Evolutionary conservation across 768 basidiomycete genomes (phyloP).

Genomic region (Lentinula lateritia): DNA sequence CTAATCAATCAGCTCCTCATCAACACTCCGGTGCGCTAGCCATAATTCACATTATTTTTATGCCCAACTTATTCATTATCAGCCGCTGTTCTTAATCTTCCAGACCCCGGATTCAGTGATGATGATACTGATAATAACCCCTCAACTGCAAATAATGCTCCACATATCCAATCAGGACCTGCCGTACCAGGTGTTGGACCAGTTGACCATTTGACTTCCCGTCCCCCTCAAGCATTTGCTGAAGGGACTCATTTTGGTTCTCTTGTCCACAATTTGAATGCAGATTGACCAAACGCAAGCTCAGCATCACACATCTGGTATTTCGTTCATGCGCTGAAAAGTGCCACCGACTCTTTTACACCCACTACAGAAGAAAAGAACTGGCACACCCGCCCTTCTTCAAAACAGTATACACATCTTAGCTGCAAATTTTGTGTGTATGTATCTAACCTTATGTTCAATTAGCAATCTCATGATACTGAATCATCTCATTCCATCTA

Average conservation of each 20-base stretch:
- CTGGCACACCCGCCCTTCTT: neutral
- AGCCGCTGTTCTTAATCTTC: neutral
- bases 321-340: neutral
- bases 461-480: neutral
- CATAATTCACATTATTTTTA: neutral
- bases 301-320: constrained; percentile 8
- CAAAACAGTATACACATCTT: neutral
- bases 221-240: neutral
- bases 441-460: neutral
- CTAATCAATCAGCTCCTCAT: neutral
- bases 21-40: neutral
- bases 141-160: neutral
- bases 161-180: neutral
- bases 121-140: neutral
- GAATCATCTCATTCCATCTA: neutral
- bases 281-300: neutral
- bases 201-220: neutral
- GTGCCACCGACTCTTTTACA: neutral
- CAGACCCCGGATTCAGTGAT: neutral
- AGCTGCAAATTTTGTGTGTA: neutral
- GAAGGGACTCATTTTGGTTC: neutral
- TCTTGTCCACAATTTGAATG: neutral
- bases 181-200: neutral
- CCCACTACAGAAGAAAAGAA: neutral
- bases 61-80: neutral